Evolutionary conservation across 139 green algal genomes (phyloP), one percentile per base, ranked within the genome.

Genomic region (Diplosphaera chodatii): DNA sequence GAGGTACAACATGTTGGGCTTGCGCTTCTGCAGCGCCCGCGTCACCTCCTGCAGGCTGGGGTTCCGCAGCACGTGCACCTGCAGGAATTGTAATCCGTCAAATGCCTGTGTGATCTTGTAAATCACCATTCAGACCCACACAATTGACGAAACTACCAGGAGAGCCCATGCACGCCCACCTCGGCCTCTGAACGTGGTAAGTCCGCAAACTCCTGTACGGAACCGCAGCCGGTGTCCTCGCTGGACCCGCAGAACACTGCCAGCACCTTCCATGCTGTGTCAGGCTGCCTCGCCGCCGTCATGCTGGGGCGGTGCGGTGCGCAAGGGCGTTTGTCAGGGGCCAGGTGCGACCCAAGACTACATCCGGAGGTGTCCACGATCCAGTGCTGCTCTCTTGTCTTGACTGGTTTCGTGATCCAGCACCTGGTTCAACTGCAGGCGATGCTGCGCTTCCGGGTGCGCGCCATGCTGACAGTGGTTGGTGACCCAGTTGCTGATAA

Each of bases 1-100:
- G 16, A 85, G 72, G 70, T 92, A 93, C 23, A 93, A 33, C 32
- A 90, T 64, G 37, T 82, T 84, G 4, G 88, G 88, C 20, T 71
- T 71, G 56, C 74, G 80, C 3, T 55, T 65, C 31, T 77, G 37
- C 10, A 89, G 34, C n/a, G 73, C 48, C 1, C 66, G 55, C 25
- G 69, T 34, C 31, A 88, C 77, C 63, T 88, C 74, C 27, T 77
- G 41, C 29, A 87, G 64, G 3, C 55, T 83, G 6, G 81, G 82
- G 31, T 80, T 64, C 4, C 56, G 30, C 56, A 90, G 59, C 3
- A 88, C 21, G 23, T 77, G 77, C 22, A 91, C 81, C 86, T 91
- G 69, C 21, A 22, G 18, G 62, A 23, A 28, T 66, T 48, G 29
- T 2, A 22, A 4, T 65, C n/a, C n/a, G n/a, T n/a, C n/a, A n/a